Evolutionary conservation across 2,329 filamentous ascomycete genomes (phyloP).

Genomic region (Phyllosticta citribraziliensis): DNA sequence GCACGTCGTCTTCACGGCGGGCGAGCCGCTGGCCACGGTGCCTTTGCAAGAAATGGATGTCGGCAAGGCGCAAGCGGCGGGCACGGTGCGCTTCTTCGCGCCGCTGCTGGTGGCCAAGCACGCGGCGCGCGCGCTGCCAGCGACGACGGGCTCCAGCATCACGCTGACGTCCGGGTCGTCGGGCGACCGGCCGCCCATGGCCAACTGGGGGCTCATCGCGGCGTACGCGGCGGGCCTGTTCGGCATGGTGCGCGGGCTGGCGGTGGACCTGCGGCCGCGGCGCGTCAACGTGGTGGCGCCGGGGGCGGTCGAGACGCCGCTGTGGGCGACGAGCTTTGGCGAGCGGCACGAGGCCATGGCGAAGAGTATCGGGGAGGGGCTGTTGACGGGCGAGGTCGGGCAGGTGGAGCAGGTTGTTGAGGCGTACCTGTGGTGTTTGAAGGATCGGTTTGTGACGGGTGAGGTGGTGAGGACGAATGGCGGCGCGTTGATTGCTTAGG

Average conservation of each 20-base stretch:
- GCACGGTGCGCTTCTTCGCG: constrained; percentile 42
- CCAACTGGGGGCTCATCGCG: constrained; percentile 42
- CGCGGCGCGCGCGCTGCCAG: constrained; percentile 34
- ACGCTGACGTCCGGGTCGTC: constrained; percentile 46
- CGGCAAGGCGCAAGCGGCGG: constrained; percentile 32
- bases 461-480: constrained; percentile 35
- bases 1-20: constrained; percentile 51
- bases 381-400: constrained; percentile 21
- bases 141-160: constrained; percentile 37
- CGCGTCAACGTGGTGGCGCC: constrained; percentile 54
- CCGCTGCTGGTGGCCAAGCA: constrained; percentile 45
- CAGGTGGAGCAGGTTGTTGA: constrained; percentile 29
- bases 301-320: constrained; percentile 39
- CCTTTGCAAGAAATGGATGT: constrained; percentile 34
- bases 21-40: constrained; percentile 33
- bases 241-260: constrained; percentile 46
- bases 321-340: constrained; percentile 27
- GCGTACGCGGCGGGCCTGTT: constrained; percentile 43
- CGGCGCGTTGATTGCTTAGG: constrained; percentile 20
- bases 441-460: constrained; percentile 37
- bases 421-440: constrained; percentile 39
- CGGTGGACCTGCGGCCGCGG: constrained; percentile 53
- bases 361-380: constrained; percentile 13
- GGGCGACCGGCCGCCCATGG: constrained; percentile 41
- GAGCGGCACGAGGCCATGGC: constrained; percentile 19